Percentiles rank a stretch among this genome's conserved stretches.
phyloP scores from a whole-genome alignment of 116 monocot genomes.

The Iris pallida region DNA sequence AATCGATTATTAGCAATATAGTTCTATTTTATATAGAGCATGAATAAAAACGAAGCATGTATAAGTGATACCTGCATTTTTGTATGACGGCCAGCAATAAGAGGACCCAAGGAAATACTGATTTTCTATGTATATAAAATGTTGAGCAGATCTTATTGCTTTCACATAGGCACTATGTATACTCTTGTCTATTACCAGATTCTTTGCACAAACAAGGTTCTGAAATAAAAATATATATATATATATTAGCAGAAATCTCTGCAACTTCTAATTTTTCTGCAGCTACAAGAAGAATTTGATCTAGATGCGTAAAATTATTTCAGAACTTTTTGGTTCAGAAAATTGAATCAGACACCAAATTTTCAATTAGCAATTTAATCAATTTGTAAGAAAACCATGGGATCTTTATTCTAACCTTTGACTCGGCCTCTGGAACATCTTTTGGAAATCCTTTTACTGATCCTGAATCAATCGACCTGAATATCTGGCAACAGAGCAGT shows the following conservation, averaged over 20 bases:
- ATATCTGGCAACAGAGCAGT: constrained; percentile 35
- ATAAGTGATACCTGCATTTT: constrained; percentile 57
- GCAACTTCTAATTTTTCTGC: no score
- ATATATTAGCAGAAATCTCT: not conserved
- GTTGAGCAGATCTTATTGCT: constrained; percentile 89
- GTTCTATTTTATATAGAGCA: no score
- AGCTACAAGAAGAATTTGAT: no score
- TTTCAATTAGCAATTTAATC: not conserved
- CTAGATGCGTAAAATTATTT: no score
- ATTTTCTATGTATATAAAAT: constrained; percentile 94
- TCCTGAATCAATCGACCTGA: constrained; percentile 89
- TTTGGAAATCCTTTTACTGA: constrained; percentile 93
- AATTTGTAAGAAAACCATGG: not conserved
- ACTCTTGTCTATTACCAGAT: constrained; percentile 92
- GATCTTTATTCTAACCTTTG: constrained; percentile 10
- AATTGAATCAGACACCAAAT: not conserved
- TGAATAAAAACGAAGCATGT: not conserved
- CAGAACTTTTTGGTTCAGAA: not conserved
- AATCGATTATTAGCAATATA: no score
- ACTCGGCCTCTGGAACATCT: constrained; percentile 18
- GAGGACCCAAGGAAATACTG: constrained; percentile 96
- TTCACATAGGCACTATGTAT: constrained; percentile 95
- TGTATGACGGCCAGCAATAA: constrained; percentile 79
- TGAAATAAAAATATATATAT: constrained; percentile 18
- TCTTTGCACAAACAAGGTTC: constrained; percentile 92